Conservation (phyloP, 169 alveolate genomes). For the Plasmodium cynomolgi region DNA sequence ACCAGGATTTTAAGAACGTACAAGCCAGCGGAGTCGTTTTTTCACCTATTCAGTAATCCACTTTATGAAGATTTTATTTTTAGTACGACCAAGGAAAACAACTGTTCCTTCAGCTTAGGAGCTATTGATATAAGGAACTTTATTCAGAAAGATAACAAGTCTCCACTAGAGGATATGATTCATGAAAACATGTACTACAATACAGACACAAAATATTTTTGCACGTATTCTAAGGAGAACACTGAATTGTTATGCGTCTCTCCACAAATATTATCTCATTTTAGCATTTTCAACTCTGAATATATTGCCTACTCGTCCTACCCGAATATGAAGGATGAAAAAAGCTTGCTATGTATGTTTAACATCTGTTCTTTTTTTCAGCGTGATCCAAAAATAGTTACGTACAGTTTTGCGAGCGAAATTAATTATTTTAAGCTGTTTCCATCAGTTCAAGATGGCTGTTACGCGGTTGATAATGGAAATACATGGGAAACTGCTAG, state of each 20-base stretch:
- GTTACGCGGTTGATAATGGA: background rate
- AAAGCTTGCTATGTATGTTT: conserved; percentile 41
- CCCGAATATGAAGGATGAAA: conserved; percentile 60
- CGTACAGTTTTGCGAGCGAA: conserved; percentile 37
- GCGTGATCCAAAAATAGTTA: conserved; percentile 56
- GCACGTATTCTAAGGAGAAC: conserved; percentile 63
- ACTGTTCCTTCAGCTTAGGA: conserved; percentile 74
- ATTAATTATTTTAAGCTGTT: conserved; percentile 65
- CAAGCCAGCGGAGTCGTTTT: conserved; percentile 66
- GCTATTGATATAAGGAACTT: conserved; percentile 65
- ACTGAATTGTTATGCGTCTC: conserved; percentile 57
- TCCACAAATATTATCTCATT: conserved; percentile 69
- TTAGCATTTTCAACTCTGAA: conserved; percentile 63
- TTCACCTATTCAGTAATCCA: conserved; percentile 74
- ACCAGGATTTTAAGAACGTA: conserved; percentile 36
- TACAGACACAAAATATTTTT: conserved; percentile 66
- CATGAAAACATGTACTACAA: conserved; percentile 55
- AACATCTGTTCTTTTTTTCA: conserved; percentile 60
- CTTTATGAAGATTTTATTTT: conserved; percentile 71
- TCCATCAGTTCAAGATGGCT: conserved; percentile 39
- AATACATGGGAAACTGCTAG: background rate
- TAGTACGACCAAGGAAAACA: conserved; percentile 76
- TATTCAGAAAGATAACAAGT: conserved; percentile 45
- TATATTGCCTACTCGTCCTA: conserved; percentile 74
- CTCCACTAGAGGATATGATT: conserved; percentile 14